Evolutionary conservation across 208 protist genomes (phyloP), one percentile per base, ranked within the genome.

Genomic region (Acanthamoeba castellanii): DNA sequence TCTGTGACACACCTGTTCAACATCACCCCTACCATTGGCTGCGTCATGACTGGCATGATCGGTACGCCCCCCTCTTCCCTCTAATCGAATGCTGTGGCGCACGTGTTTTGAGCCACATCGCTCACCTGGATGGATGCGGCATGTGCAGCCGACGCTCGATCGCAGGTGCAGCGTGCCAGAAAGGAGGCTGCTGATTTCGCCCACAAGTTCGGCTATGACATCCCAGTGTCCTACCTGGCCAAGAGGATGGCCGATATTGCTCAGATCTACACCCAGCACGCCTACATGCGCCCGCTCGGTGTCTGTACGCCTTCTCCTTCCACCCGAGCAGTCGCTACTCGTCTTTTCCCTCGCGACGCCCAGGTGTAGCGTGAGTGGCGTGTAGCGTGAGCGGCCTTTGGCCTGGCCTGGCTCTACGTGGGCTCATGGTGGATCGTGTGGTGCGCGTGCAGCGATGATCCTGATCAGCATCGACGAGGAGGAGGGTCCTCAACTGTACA

Each of bases 231-330:
- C 92, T 97, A 98, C 37, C 94, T 99, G 22, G 99, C 99, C 47
- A 99, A 99, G 97, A 98, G 98, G 18, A 97, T 99, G 81, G 99
- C 98, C 16, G 99, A 99, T 96, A 97, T 98, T 95, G 98, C 98
- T 32, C 99, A 96, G 97, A 97, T 99, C 76, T 99, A 98, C 95
- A 99, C 99, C 22, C 99, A 99, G 97, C 98, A 99, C 84, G 98
- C 99, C n/a, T 98, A 98, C 37, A 97, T 99, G 92, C 98, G 99
- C 47, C 98, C 99, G 59, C 98, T 99, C 96, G 99, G 99, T 57
- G 98, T 99, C 34, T 95, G 94, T 97, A 95, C 57, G 91, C 96
- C 25, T 34, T 0, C 55, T 13, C 22, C 9, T 84, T 66, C 25
- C 16, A 59, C 84, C 16, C 9, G 8, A 91, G 16, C 18, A 14